Base-by-base conservation (phyloP, 2,329 filamentous ascomycete genomes). In the Talaromyces sp. region DNA sequence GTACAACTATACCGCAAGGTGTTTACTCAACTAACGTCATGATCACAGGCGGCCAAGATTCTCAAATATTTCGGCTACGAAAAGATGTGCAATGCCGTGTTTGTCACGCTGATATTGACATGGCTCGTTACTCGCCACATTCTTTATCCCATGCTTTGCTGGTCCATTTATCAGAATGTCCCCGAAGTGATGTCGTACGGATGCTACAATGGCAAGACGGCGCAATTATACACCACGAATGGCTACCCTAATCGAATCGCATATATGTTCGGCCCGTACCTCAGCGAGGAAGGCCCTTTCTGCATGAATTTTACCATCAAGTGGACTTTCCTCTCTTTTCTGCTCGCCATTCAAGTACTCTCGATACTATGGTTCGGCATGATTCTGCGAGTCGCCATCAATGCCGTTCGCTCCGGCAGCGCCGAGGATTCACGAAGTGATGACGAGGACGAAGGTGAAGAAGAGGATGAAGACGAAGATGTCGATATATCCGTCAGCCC, bases 341-440 rank as follows among this genome's bases (percentile, higher is more conserved):
- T 99, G 2, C 80, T 96, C 12, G 84, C 88, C 40, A 82, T 99
- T 23, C 92, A 98, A 76, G 80, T 83, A 23, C 84, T 99, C 60
- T 92, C 90, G 35, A 80, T 96, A 39, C 83, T 90, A 65, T 98
- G 95, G 95, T 96, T 98, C 72, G 83, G 82, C 66, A 90, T 96
- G 87, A 96, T 98, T 68, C 77, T 93, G 42, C 86, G 87, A 63
- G 90, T 99, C 2, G 92, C 92, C 23, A 83, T 89, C 66, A 88
- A 88, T 65, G 92, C 98, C 5, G 73, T 98, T 39, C 84, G 83
- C 58, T 73, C 71, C 18, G 93, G 93, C 35, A 85, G 86, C 35
- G 92, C 93, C 5, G 92, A 97, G 66, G 95, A 99, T 72, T 84
- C 86, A 18, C 87, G 95, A 62, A 96, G 91, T 66, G 93, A 97